phyloP scores from a whole-genome alignment of 352 stramenopile genomes.

The Halophytophthora batemanensis region DNA sequence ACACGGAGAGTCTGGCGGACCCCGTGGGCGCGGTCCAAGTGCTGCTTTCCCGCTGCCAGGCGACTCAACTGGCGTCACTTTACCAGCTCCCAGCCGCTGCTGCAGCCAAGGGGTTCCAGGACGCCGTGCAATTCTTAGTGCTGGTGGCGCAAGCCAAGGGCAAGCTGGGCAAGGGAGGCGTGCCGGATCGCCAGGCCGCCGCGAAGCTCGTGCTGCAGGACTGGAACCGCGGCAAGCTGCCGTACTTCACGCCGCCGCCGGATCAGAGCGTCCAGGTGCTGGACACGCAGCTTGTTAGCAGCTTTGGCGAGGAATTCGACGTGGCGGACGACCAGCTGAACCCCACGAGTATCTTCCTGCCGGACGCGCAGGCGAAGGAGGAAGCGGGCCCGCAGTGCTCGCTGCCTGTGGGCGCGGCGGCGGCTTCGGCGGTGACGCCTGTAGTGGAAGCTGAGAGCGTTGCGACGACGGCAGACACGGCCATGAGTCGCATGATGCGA shows the following conservation, averaged over 20 bases:
- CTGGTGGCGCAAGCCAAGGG: constrained; percentile 91
- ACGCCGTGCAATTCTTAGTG: constrained; percentile 93
- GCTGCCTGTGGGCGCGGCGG: constrained; percentile 29
- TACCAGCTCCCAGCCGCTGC: constrained; percentile 92
- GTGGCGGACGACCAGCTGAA: constrained; percentile 63
- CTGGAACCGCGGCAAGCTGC: constrained; percentile 90
- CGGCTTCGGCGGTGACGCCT: too few relatives aligned
- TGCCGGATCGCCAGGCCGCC: constrained; percentile 92
- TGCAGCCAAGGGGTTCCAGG: constrained; percentile 43
- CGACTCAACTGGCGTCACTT: constrained; percentile 91
- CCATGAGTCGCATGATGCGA: constrained; percentile 31
- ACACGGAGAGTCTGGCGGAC: constrained; percentile 94
- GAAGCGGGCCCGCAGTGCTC: constrained; percentile 42
- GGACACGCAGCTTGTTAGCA: constrained; percentile 59
- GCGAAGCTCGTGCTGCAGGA: constrained; percentile 90
- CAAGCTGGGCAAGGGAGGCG: constrained; percentile 94
- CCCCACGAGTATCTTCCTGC: constrained; percentile 62
- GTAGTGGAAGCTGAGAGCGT: constrained; percentile 13
- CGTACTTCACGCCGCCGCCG: constrained; percentile 86
- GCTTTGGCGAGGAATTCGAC: constrained; percentile 66
- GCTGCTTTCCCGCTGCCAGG: constrained; percentile 91
- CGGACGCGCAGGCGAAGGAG: constrained; percentile 26
- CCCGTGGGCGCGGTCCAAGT: constrained; percentile 91
- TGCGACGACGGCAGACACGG: constrained; percentile 14
- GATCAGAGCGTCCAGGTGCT: constrained; percentile 61